Evolutionary conservation across 345 rosid genomes (phyloP), one percentile per base, ranked within the genome.

Genomic region (Diplotaxis tenuifolia): DNA sequence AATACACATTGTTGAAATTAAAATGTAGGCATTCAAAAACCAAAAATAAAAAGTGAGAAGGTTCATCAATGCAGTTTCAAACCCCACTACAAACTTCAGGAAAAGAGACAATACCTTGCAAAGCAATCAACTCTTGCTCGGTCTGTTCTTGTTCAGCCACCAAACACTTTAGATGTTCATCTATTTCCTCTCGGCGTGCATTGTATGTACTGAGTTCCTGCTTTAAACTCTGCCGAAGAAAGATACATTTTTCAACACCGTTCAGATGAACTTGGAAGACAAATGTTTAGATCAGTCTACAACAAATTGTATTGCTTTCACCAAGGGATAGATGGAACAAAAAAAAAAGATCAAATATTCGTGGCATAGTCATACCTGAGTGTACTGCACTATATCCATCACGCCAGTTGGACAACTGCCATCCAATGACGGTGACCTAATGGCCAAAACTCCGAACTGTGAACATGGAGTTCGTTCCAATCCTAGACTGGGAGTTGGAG

Each of bases 81-180:
- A 38, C 25, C 25, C 11, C 11, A 19, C 11, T 22, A 57, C 2
- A 28, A 70, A 47, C 15, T 7, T 63, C 12, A 6, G 23, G 36
- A 57, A 29, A 27, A 40, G 19, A 40, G 40, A 18, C 67, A 56
- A 15, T 74, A 91, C 96, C 97, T 82, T 86, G 75, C 75, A 84
- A 75, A 9, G 8, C 27, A 28, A 58, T 53, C 38, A 84, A 21
- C 4, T 38, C 63, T 65, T 54, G 73, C 75, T 81, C 83, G 11
- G 71, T 61, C 28, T 74, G 74, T 32, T 25, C 68, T 74, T 78
- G 83, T 61, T 9, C 5, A 42, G 27, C 54, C 66, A 47, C 47
- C 32, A 82, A 76, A 22, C 1, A 0, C 69, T 76, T 32, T 58
- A 85, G 72, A 25, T 0, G 8, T 15, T 27, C 31, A 62, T 84